Evolutionary conservation across 2,329 filamentous ascomycete genomes (phyloP).

Genomic region (Lasiodiplodia theobromae): DNA sequence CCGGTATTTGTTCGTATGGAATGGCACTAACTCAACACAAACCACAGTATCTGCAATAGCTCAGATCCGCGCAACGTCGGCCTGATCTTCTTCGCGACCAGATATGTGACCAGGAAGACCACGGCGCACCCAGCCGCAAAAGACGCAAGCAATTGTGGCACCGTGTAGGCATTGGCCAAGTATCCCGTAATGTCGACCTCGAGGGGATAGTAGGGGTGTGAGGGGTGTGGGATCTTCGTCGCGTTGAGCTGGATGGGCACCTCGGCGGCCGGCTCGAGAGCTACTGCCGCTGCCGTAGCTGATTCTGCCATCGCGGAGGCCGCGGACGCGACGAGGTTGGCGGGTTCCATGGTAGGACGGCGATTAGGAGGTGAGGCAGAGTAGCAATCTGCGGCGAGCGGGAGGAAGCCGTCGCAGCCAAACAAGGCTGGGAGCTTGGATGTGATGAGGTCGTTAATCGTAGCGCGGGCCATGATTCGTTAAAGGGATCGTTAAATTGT

Average conservation of each 20-base stretch:
- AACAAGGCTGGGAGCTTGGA: conserved; percentile 21
- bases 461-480: conserved; percentile 22
- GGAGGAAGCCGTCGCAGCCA: conserved; percentile 28
- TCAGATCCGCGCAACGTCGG: conserved; percentile 63
- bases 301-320: conserved; percentile 13
- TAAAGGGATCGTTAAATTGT: neutral
- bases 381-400: conserved; percentile 22
- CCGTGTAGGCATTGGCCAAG: conserved; percentile 69
- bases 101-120: conserved; percentile 65
- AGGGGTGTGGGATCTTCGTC: conserved; percentile 27
- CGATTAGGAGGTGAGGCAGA: neutral
- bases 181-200: conserved; percentile 69
- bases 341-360: neutral
- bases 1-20: too few relatives aligned
- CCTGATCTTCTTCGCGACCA: conserved; percentile 60
- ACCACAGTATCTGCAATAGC: conserved; percentile 73
- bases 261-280: conserved; percentile 17
- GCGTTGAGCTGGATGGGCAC: conserved; percentile 14
- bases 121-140: conserved; percentile 65
- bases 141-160: conserved; percentile 64
- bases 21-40: conserved; percentile 68
- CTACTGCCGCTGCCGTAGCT: conserved; percentile 6
- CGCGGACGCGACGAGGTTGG: conserved; percentile 5
- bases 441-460: conserved; percentile 22
- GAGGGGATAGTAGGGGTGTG: conserved; percentile 77